A percentile compares a stretch with the other conserved stretches of the same genome.
These are phyloP conservation scores for Chaetomiaceae sp. DNA, from an alignment of 2,329 filamentous ascomycete species.

Conservation along the genomic window DNA sequence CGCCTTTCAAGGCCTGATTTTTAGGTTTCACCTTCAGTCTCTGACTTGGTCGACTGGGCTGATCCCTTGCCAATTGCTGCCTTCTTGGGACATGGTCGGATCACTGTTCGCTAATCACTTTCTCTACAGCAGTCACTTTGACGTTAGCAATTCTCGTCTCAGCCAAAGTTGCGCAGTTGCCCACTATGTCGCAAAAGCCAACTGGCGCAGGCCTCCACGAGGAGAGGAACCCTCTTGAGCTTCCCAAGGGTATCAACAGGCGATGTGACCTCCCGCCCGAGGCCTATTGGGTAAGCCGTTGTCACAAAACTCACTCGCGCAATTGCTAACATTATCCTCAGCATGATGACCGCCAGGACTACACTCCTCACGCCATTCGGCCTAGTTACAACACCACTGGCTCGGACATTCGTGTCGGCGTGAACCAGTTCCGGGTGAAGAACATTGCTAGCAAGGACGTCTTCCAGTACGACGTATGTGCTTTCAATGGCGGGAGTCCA, in stretches of 20 bases:
- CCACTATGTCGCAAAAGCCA: constrained; percentile 2
- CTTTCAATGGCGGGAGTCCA: background rate
- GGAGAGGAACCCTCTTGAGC: constrained; percentile 22
- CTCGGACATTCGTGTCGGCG: constrained; percentile 47
- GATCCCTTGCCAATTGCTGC: background rate
- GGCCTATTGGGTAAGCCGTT: constrained; percentile 44
- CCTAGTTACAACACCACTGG: constrained; percentile 57
- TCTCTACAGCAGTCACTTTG: background rate
- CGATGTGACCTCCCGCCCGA: constrained; percentile 57
- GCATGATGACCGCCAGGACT: constrained; percentile 26
- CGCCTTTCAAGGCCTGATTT: background rate
- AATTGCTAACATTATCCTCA: constrained; percentile 19
- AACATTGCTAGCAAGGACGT: constrained; percentile 58
- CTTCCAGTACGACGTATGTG: constrained; percentile 79
- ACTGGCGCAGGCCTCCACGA: constrained; percentile 28
- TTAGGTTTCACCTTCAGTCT: background rate
- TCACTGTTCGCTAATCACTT: background rate
- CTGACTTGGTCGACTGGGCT: background rate
- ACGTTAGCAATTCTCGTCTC: background rate
- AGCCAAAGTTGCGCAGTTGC: background rate
- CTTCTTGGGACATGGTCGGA: background rate
- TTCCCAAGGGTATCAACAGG: constrained; percentile 36
- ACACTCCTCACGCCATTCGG: constrained; percentile 41
- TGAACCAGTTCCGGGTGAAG: constrained; percentile 74
- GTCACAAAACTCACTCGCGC: background rate